Conservation (phyloP, 2,329 filamentous ascomycete genomes). For the Ophiosphaerella korrae region DNA sequence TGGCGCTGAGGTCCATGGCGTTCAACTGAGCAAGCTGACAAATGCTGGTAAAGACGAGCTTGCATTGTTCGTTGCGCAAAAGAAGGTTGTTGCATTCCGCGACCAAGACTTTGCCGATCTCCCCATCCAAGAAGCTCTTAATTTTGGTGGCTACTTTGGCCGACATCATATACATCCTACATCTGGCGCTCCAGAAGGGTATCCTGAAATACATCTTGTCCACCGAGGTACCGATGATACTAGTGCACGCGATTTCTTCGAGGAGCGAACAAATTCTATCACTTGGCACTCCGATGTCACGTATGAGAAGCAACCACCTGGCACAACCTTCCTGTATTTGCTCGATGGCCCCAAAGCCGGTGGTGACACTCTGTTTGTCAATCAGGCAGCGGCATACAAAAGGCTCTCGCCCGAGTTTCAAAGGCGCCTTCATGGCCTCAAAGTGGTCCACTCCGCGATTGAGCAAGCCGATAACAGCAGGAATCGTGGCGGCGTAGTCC, state of each 20-base stretch:
- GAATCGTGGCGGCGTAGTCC: constrained; percentile 70
- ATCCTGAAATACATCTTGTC: constrained; percentile 78
- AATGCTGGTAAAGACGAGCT: constrained; percentile 76
- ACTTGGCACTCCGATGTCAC: constrained; percentile 91
- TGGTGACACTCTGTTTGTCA: constrained; percentile 83
- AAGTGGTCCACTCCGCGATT: constrained; percentile 73
- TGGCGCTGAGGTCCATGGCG: constrained; percentile 71
- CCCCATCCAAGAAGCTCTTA: constrained; percentile 70
- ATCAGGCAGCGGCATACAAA: constrained; percentile 80
- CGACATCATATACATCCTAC: constrained; percentile 82
- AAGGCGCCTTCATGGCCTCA: constrained; percentile 78
- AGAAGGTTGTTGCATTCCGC: constrained; percentile 77
- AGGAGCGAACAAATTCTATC: constrained; percentile 75
- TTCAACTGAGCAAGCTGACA: constrained; percentile 72
- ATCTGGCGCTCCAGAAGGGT: constrained; percentile 73
- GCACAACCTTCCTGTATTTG: constrained; percentile 86
- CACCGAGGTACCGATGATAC: constrained; percentile 72
- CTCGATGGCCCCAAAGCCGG: constrained; percentile 81
- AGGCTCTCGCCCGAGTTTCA: constrained; percentile 79
- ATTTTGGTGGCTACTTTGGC: constrained; percentile 77
- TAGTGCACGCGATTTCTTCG: constrained; percentile 65
- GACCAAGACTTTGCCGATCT: constrained; percentile 70
- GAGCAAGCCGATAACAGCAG: constrained; percentile 77
- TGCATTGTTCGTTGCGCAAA: constrained; percentile 74
- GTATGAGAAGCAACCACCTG: constrained; percentile 86